Percentiles rank a stretch among this genome's conserved stretches.
These are phyloP conservation scores for Xylaria castorea DNA, from an alignment of 495 filamentous ascomycete genomes.

Conservation along the genomic window DNA sequence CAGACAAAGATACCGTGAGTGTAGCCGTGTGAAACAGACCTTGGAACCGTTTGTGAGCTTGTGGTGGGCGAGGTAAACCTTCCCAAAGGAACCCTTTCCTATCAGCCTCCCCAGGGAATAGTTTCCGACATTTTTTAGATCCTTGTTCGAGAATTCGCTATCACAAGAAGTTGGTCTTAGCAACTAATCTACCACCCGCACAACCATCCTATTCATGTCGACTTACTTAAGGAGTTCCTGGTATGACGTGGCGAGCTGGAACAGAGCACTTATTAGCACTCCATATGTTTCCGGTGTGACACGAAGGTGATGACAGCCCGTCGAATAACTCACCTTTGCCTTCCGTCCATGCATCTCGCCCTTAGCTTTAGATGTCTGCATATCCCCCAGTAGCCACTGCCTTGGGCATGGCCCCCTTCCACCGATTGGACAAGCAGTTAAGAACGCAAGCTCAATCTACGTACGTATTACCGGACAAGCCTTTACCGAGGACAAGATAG, in stretches of 20 bases:
- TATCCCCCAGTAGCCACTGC: slow-evolving; percentile 36
- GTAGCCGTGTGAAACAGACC: slow-evolving; percentile 58
- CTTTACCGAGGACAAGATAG: background rate
- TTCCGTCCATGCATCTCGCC: slow-evolving; percentile 91
- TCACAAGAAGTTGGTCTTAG: slow-evolving; percentile 33
- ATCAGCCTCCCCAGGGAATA: slow-evolving; percentile 91
- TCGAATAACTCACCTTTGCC: slow-evolving; percentile 74
- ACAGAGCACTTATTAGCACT: slow-evolving; percentile 35
- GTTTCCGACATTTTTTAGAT: slow-evolving; percentile 90
- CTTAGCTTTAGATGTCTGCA: slow-evolving; percentile 73
- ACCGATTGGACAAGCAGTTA: background rate
- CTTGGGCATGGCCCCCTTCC: slow-evolving; percentile 24
- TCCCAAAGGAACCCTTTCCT: slow-evolving; percentile 97
- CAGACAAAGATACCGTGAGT: slow-evolving; percentile 16
- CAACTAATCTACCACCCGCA: slow-evolving; percentile 23
- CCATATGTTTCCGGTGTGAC: background rate
- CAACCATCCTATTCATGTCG: slow-evolving; percentile 9
- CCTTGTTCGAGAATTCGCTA: slow-evolving; percentile 94
- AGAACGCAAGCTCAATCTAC: background rate
- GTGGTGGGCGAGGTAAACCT: slow-evolving; percentile 95
- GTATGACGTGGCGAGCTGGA: slow-evolving; percentile 93
- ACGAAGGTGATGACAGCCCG: slow-evolving; percentile 2
- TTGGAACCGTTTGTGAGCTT: slow-evolving; percentile 99
- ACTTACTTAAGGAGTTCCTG: slow-evolving; percentile 93
- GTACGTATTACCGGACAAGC: background rate